Evolutionary conservation across 225 moss, liverwort and hornwort genomes (phyloP).

Genomic region (Straminergon stramineum): DNA sequence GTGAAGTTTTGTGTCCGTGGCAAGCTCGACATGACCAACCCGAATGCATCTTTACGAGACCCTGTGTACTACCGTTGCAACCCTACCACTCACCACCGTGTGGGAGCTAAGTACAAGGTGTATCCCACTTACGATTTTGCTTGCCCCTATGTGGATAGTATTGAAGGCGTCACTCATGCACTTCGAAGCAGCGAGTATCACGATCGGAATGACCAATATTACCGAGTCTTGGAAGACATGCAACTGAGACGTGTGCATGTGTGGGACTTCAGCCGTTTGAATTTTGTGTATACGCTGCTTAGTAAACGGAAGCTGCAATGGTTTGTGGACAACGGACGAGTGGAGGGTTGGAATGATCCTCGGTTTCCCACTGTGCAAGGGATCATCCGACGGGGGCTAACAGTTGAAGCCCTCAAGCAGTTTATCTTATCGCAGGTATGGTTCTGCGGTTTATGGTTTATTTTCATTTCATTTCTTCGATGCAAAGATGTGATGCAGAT

Average conservation of each 20-base stretch:
- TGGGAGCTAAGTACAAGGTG: constrained; percentile 74
- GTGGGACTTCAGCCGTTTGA: constrained; percentile 88
- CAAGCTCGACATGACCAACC: constrained; percentile 80
- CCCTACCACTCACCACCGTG: constrained; percentile 72
- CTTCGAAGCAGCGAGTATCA: constrained; percentile 86
- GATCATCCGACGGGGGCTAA: constrained; percentile 54
- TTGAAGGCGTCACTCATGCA: constrained; percentile 85
- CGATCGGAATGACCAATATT: constrained; percentile 88
- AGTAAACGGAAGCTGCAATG: constrained; percentile 85
- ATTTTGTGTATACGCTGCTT: constrained; percentile 86
- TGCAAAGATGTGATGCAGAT: not conserved
- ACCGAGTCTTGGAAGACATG: constrained; percentile 73
- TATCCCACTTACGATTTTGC: constrained; percentile 95
- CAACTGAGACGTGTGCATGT: constrained; percentile 58
- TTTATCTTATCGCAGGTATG: constrained; percentile 73
- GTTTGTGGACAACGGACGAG: constrained; percentile 75
- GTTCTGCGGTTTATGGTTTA: not conserved
- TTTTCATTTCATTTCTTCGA: not conserved
- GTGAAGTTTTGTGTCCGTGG: constrained; percentile 56
- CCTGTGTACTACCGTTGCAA: constrained; percentile 95
- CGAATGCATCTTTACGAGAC: constrained; percentile 76
- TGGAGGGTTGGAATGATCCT: constrained; percentile 92
- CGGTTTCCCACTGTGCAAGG: constrained; percentile 83
- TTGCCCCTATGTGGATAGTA: constrained; percentile 84
- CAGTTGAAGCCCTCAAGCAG: constrained; percentile 66